Evolutionary conservation across 169 alveolate species (phyloP), one percentile per base, ranked within the genome.

Genomic region (Cryptosporidium baileyi): DNA sequence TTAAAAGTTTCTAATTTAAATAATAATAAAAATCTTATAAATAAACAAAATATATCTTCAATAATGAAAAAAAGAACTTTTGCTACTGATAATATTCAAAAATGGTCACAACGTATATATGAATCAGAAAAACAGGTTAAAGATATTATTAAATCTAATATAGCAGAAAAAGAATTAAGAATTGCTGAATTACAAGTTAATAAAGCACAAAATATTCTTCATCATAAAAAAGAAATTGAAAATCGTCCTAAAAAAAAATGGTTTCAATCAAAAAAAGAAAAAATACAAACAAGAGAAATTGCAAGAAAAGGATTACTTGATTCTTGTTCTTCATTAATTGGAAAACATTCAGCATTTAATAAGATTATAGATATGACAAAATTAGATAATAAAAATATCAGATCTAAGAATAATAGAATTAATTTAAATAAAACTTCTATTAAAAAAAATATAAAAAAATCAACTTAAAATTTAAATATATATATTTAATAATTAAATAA

Each of bases 201-300:
- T 41, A 88, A 89, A 79, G 88, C 95, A 28, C 85, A 88, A 60
- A 91, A 90, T 24, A 74, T 92, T 19, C 79, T 89, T 43, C 67
- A 88, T 26, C 93, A 91, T 80, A 92, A 93, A 89, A 94, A 94
- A 36, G 92, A 92, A 74, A 91, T 89, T 60, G 60, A 74, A 63
- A 80, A 88, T 52, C 90, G 93, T 17, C 92, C 91, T 28, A 80
- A 85, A 19, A 89, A 82, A 61, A 80, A 45, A 32, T 91, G 93
- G 93, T 88, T 91, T 22, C 38, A 65, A 45, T 80, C 79, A 15
- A 63, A 43, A 19, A 80, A 63, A 59, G 91, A 89, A 60, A 88
- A 80, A n/a, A 74, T 40, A 67, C 63, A 41, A 57, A 40, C 74
- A 3, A 51, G 67, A 43, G 67, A 74, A 28, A 17, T 45, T 8